phyloP scores from a whole-genome alignment of 306 rosid genomes.

The Glycine soja region DNA sequence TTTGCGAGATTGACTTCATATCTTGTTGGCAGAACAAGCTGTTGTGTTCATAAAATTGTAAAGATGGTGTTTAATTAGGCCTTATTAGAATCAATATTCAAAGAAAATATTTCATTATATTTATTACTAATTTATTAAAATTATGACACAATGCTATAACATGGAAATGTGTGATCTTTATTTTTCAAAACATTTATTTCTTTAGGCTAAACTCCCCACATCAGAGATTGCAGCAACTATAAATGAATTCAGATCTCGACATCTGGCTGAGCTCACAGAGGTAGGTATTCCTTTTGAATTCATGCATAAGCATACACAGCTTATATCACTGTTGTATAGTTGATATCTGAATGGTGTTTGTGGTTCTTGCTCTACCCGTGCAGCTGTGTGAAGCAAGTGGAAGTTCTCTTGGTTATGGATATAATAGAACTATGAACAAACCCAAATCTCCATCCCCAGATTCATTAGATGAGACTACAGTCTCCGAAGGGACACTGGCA shows the following conservation, averaged over 20 bases:
- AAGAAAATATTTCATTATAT: slow-evolving; percentile 22
- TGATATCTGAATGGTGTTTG: slow-evolving; percentile 42
- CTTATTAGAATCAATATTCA: slow-evolving; percentile 1
- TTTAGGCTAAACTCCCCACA: slow-evolving; percentile 92
- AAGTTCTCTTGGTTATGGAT: slow-evolving; percentile 97
- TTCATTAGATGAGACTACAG: slow-evolving; percentile 73
- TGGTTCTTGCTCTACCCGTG: slow-evolving; percentile 45
- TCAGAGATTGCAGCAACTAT: slow-evolving; percentile 94
- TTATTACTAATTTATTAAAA: slow-evolving; percentile 30
- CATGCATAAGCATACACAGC: slow-evolving; percentile 17
- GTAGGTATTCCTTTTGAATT: slow-evolving; percentile 46
- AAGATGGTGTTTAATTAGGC: slow-evolving; percentile 4
- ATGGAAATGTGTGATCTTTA: slow-evolving; percentile 8
- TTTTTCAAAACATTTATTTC: slow-evolving; percentile 34
- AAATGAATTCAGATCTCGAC: slow-evolving; percentile 93
- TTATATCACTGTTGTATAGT: background rate
- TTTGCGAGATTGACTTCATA: background rate
- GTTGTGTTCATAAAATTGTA: slow-evolving; percentile 16
- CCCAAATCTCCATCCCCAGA: slow-evolving; percentile 75
- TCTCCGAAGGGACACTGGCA: slow-evolving; percentile 84
- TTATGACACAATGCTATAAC: background rate
- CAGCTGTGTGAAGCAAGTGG: slow-evolving; percentile 93
- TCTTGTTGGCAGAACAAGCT: slow-evolving; percentile 33
- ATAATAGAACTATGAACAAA: slow-evolving; percentile 66
- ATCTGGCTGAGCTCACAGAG: slow-evolving; percentile 95